Percentiles rank a stretch among this genome's conserved stretches.
phyloP scores from a whole-genome alignment of 164 flowering plant species.

The Saururus chinensis region DNA sequence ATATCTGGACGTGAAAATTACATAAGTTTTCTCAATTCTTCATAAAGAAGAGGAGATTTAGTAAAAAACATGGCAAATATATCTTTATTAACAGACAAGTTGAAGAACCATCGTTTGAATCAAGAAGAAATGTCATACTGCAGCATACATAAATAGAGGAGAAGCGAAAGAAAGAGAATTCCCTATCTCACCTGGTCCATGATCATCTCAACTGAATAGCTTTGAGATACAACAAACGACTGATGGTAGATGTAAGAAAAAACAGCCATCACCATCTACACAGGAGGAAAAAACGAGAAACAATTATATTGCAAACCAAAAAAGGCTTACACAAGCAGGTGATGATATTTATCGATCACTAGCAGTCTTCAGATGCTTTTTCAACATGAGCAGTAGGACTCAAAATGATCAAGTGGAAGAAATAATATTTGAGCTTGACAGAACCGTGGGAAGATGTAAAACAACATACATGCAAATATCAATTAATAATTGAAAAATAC shows the following conservation, averaged over 20 bases:
- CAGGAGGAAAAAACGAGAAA: neutral
- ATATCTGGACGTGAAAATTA: constrained; percentile 20
- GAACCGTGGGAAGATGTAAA: too few relatives aligned
- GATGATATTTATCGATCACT: too few relatives aligned
- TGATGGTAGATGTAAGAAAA: constrained; percentile 92
- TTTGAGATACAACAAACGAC: constrained; percentile 64
- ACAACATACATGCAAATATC: too few relatives aligned
- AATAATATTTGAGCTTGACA: too few relatives aligned
- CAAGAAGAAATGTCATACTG: too few relatives aligned
- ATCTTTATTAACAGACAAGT: neutral
- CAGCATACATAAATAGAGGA: too few relatives aligned
- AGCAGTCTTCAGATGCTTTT: neutral
- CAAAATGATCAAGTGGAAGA: neutral
- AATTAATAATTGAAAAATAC: too few relatives aligned
- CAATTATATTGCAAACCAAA: neutral
- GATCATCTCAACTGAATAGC: constrained; percentile 56
- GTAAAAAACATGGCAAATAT: neutral
- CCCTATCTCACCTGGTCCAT: constrained; percentile 59
- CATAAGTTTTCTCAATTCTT: neutral
- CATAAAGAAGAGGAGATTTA: neutral
- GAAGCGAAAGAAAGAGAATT: neutral
- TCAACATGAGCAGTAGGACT: neutral
- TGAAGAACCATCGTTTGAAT: neutral
- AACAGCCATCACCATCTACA: constrained; percentile 98
- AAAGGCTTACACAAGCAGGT: neutral